Conservation (phyloP, 2,329 filamentous ascomycete species). For the Penicillium polonicum region DNA sequence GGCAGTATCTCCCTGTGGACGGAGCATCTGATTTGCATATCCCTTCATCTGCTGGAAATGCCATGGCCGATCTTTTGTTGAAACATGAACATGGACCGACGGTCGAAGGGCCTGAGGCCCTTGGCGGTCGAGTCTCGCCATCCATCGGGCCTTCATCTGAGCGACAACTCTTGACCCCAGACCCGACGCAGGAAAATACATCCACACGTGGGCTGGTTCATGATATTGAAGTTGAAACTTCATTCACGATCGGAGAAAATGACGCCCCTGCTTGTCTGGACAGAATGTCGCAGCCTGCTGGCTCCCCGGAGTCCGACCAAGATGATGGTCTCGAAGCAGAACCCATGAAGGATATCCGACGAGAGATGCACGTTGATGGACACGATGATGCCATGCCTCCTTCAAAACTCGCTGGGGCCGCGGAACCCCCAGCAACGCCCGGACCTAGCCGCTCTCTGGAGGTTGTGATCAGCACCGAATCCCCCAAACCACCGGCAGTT, state of each 20-base stretch:
- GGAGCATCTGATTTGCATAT: not conserved
- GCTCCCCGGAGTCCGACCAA: not conserved
- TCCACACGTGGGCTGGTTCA: not conserved
- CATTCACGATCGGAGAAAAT: not conserved
- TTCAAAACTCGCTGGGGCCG: not conserved
- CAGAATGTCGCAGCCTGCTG: not conserved
- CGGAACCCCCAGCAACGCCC: not conserved
- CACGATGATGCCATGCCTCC: not conserved
- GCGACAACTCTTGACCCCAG: conserved; percentile 23
- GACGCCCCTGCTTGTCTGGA: not conserved
- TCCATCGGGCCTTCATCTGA: not conserved
- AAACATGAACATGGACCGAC: not conserved
- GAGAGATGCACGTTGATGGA: not conserved
- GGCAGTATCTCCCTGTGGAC: not conserved
- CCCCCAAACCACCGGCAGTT: not conserved
- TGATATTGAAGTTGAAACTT: not conserved
- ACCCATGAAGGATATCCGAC: not conserved
- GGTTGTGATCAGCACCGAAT: conserved; percentile 1
- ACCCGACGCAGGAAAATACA: conserved; percentile 24
- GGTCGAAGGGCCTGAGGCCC: not conserved
- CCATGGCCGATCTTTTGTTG: not conserved
- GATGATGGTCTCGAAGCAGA: not conserved
- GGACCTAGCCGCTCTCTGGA: not conserved
- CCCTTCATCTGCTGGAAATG: not conserved
- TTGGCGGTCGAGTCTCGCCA: not conserved